Conservation (phyloP, 164 flowering plant genomes). For the Berberis thunbergii region DNA sequence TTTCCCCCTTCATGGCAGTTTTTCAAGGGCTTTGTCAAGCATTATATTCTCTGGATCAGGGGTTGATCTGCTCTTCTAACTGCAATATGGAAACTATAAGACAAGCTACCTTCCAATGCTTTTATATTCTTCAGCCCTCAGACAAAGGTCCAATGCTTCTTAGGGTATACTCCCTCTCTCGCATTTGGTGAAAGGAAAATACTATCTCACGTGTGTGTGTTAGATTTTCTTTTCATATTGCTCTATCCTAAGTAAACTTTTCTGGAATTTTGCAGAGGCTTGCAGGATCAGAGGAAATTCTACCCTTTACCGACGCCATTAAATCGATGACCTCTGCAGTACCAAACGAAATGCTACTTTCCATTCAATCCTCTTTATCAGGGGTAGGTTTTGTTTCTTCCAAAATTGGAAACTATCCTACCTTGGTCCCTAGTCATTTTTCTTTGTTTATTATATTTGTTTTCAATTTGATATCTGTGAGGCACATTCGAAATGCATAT, state of each 20-base stretch:
- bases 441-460: neutral
- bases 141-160: constrained; percentile 82
- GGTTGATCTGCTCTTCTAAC: constrained; percentile 62
- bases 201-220: no score
- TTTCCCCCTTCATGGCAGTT: constrained; percentile 22
- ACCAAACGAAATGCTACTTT: constrained; percentile 36
- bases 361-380: constrained; percentile 37
- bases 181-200: neutral
- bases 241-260: neutral
- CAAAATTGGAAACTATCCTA: neutral
- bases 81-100: constrained; percentile 57
- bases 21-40: constrained; percentile 58
- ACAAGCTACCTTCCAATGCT: constrained; percentile 43
- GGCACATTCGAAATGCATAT: no score
- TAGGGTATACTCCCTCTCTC: constrained; percentile 33
- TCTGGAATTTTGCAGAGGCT: constrained; percentile 44
- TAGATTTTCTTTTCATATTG: no score
- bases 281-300: constrained; percentile 71
- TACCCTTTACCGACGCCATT: constrained; percentile 42
- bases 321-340: constrained; percentile 18
- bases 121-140: constrained; percentile 75
- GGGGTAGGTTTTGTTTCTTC: constrained; percentile 27
- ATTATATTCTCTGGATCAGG: constrained; percentile 63
- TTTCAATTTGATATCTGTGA: neutral
- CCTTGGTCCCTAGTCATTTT: neutral